Evolutionary conservation across 345 rosid species (phyloP), one percentile per base, ranked within the genome.

Genomic region (Cardamine resedifolia): DNA sequence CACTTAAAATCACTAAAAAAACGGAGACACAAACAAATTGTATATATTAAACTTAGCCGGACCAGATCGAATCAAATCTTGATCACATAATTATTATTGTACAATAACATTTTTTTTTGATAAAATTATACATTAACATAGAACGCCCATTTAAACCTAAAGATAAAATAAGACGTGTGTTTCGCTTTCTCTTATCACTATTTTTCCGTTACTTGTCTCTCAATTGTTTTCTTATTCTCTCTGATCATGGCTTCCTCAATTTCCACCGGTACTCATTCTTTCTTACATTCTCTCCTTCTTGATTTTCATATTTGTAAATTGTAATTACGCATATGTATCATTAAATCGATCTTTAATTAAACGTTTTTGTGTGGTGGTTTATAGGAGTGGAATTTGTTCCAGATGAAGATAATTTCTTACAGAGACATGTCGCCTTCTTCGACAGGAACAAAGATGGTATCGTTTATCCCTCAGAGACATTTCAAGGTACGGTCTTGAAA

Each of bases 401-500:
- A 50, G 80, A 77, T 51, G 75, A 77, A 48, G 80, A 77, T 57
- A 81, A 78, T 63, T 74, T 80, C 76, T 78, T 92, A 75, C 93
- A 90, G 69, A 87, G 77, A 72, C 98, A 92, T 57, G 98, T 75
- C 0, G 83, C 93, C 59, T 92, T 90, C 81, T 92, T 92, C 62
- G 98, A 92, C 20, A 75, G 83, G 76, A 85, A 92, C 73, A 75
- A 84, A 41, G 98, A 90, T 52, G 98, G 98, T 0, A 6, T 87
- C 19, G 80, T 92, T 36, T 88, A 92, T 74, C 96, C 95, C 1
- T 88, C 85, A 66, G 98, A 92, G 74, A 92, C 96, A 19, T 90
- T 75, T 44, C 71, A 81, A 83, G 98, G 98, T 80, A 48, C 24
- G 10, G 38, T 71, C 55, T 71, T 60, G 3, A 43, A 43, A 43